phyloP scores from a whole-genome alignment of 345 rosid species.

The Viola odorata region DNA sequence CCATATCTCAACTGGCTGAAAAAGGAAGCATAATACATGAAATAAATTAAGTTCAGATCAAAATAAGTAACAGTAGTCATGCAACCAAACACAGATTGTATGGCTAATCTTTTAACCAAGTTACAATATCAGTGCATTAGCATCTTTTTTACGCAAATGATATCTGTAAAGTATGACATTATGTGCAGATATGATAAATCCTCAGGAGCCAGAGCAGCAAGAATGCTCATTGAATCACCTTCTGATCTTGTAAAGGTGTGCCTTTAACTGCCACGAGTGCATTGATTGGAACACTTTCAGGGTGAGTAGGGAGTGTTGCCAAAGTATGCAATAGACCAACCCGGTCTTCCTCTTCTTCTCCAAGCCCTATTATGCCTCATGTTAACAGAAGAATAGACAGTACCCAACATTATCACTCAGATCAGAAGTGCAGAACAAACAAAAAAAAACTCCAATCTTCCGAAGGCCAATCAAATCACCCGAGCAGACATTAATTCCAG shows the following conservation, averaged over 20 bases:
- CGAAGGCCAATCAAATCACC: slow-evolving; percentile 46
- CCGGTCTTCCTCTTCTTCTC: slow-evolving; percentile 95
- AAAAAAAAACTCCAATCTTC: not conserved
- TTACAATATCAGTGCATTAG: too few species aligned
- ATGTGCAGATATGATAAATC: not conserved
- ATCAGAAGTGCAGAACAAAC: not conserved
- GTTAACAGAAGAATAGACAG: slow-evolving; percentile 13
- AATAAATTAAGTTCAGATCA: too few species aligned
- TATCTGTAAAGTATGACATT: too few species aligned
- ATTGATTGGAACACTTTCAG: slow-evolving; percentile 98
- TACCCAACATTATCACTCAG: not conserved
- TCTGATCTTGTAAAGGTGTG: slow-evolving; percentile 93
- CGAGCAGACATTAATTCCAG: slow-evolving; percentile 96
- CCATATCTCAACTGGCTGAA: slow-evolving; percentile 97
- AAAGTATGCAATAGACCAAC: slow-evolving; percentile 84
- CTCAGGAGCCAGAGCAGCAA: not conserved
- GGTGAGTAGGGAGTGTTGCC: slow-evolving; percentile 93
- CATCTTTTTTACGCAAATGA: too few species aligned
- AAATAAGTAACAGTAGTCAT: too few species aligned
- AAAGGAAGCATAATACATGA: slow-evolving; percentile 7
- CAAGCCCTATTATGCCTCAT: slow-evolving; percentile 99
- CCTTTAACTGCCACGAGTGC: slow-evolving; percentile 93
- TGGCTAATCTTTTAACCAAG: too few species aligned
- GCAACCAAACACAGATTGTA: too few species aligned
- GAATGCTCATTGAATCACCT: slow-evolving; percentile 40